A percentile compares a stretch with the other conserved stretches of the same genome.
Conservation (phyloP, 2,329 filamentous ascomycete species). For the Penicillium sp. region DNA sequence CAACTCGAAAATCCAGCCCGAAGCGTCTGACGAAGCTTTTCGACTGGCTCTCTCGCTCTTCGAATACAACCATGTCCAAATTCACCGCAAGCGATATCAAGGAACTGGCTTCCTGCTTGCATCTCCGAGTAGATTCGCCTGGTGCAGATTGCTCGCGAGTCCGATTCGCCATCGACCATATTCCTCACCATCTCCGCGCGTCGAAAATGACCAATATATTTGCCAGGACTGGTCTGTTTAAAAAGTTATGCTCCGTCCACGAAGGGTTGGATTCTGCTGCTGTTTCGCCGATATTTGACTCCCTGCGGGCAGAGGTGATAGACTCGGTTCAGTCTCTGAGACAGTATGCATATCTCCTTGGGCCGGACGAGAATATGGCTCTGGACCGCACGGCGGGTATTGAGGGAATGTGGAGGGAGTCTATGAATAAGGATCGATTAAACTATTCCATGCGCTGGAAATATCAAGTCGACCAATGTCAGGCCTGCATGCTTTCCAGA, state of each 20-base stretch:
- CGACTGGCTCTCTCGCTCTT: neutral
- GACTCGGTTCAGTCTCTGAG: neutral
- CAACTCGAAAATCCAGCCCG: neutral
- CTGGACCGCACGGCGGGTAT: neutral
- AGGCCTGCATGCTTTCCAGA: conserved; percentile 35
- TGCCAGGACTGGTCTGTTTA: neutral
- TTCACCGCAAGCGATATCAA: neutral
- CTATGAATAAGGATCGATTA: conserved; percentile 8
- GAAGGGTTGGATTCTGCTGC: neutral
- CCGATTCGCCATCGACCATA: neutral
- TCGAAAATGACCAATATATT: neutral
- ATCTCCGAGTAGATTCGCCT: neutral
- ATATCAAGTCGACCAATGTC: conserved; percentile 32
- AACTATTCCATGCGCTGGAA: conserved; percentile 13
- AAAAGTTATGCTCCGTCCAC: neutral
- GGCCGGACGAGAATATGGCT: conserved; percentile 7
- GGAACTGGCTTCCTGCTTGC: conserved; percentile 2
- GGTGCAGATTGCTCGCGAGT: neutral
- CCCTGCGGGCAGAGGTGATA: neutral
- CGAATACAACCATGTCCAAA: neutral
- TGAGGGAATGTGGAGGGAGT: conserved; percentile 10
- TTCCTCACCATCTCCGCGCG: conserved; percentile 2
- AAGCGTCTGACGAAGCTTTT: neutral
- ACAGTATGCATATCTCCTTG: neutral
- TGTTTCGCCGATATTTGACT: neutral